Conservation (phyloP, 1,139 yeast genomes). For the Yamadazyma epiphylla region DNA sequence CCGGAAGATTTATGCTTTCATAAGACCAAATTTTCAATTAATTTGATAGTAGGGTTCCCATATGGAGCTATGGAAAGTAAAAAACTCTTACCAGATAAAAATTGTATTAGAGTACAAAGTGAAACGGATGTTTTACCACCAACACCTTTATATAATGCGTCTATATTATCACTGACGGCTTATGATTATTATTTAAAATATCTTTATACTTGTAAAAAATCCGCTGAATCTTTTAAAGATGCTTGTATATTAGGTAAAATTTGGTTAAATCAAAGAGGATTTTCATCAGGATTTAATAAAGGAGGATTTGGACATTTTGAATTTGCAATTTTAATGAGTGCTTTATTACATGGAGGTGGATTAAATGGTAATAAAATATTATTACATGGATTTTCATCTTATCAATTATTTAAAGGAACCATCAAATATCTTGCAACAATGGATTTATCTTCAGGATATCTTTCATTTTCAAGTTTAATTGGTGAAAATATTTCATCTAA, state of each 20-base stretch:
- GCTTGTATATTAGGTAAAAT: conserved; percentile 84
- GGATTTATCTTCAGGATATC: conserved; percentile 63
- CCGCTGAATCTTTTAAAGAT: conserved; percentile 81
- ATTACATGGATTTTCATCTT: conserved; percentile 84
- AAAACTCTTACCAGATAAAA: conserved; percentile 74
- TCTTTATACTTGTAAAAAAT: conserved; percentile 69
- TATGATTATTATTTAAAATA: conserved; percentile 69
- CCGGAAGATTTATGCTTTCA: conserved; percentile 51
- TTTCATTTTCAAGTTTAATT: conserved; percentile 60
- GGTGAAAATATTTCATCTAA: conserved; percentile 46
- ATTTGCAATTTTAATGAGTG: conserved; percentile 77
- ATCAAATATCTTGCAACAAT: conserved; percentile 76
- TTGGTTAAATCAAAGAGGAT: conserved; percentile 88
- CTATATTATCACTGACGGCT: conserved; percentile 66
- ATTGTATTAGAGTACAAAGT: conserved; percentile 70
- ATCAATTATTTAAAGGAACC: conserved; percentile 87
- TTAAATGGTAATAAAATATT: conserved; percentile 68
- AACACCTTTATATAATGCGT: conserved; percentile 82
- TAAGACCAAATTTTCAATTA: conserved; percentile 68
- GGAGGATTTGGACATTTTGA: conserved; percentile 95
- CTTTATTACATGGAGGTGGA: conserved; percentile 84
- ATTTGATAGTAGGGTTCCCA: conserved; percentile 72
- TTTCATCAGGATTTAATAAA: conserved; percentile 54
- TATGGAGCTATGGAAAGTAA: conserved; percentile 66
- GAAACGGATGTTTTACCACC: conserved; percentile 53